A percentile compares a stretch with the other conserved stretches of the same genome.
Conservation (phyloP, 2,329 filamentous ascomycete species). For the Colletotrichum sp. region DNA sequence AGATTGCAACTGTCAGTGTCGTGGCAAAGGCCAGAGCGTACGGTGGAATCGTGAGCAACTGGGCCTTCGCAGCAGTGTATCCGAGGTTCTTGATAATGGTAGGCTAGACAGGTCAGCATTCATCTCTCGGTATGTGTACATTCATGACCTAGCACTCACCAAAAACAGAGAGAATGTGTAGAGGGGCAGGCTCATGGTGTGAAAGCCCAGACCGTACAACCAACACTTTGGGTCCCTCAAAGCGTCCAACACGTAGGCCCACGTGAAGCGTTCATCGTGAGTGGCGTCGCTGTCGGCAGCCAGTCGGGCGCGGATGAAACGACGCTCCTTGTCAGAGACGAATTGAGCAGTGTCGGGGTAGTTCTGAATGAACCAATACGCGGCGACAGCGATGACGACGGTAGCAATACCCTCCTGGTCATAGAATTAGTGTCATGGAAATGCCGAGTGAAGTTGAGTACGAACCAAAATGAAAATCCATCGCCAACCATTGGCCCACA, state of each 20-base stretch:
- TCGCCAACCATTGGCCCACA: constrained; percentile 57
- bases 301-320: constrained; percentile 66
- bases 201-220: constrained; percentile 75
- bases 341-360: constrained; percentile 66
- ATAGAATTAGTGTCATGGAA: constrained; percentile 37
- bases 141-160: constrained; percentile 33
- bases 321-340: constrained; percentile 57
- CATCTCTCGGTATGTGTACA: rapidly evolving
- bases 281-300: constrained; percentile 73
- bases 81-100: constrained; percentile 61
- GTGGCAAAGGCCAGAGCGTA: constrained; percentile 68
- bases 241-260: constrained; percentile 68
- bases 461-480: constrained; percentile 66
- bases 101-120: constrained; percentile 32
- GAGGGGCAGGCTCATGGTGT: constrained; percentile 71
- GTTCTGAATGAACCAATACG: constrained; percentile 70
- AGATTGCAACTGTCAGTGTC: constrained; percentile 61
- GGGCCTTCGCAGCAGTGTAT: constrained; percentile 57
- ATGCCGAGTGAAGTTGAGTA: no score
- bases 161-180: constrained; percentile 63
- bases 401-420: constrained; percentile 59
- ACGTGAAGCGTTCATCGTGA: constrained; percentile 70
- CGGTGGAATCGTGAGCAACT: constrained; percentile 67
- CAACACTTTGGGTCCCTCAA: constrained; percentile 73
- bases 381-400: constrained; percentile 51